Evolutionary conservation across 1,284 basidiomycete genomes (phyloP), one percentile per base, ranked within the genome.

Genomic region (Tremellales sp.): DNA sequence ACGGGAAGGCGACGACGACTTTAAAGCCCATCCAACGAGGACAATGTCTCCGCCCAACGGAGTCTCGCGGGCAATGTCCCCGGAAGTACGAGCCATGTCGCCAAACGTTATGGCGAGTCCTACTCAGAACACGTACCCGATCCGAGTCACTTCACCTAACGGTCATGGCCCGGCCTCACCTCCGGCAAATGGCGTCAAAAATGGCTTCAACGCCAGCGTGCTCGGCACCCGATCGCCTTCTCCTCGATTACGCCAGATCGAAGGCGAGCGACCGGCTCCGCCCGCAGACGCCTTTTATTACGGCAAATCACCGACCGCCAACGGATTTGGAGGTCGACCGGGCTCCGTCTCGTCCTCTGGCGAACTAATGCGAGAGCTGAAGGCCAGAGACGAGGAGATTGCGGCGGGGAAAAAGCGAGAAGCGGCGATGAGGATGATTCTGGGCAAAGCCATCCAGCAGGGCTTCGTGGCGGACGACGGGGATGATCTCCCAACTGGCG

Each of bases 391-490:
- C 57, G 75, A 78, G 25, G 92, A 94, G 64, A 67, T 92, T 27
- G 90, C 93, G 55, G 76, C 76, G 28, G 71, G 86, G 60, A 84
- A 81, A 76, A 84, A 83, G 63, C 81, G 87, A 54, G 85, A 92
- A 73, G 76, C 77, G 22, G 95, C 93, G 83, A 85, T 97, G 81
- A 85, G 83, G 66, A 83, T 86, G 33, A 85, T 87, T 5, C 75
- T 97, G 39, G 74, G 77, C 7, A 83, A 85, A 60, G 92, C 93
- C 0, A 78, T 81, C 26, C 81, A 84, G 48, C 79, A 86, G 48
- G 94, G 93, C 12, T 97, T 87, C 70, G 77, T 89, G 24, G 81
- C 85, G 59, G 76, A 80, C 4, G 82, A 82, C 42, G 60, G 58
- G 5, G 53, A 55, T 9, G 66, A 58, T 21, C 54, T 53, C 36